Base-by-base conservation (phyloP, 139 green algal species). In the Micractinium sp. region DNA sequence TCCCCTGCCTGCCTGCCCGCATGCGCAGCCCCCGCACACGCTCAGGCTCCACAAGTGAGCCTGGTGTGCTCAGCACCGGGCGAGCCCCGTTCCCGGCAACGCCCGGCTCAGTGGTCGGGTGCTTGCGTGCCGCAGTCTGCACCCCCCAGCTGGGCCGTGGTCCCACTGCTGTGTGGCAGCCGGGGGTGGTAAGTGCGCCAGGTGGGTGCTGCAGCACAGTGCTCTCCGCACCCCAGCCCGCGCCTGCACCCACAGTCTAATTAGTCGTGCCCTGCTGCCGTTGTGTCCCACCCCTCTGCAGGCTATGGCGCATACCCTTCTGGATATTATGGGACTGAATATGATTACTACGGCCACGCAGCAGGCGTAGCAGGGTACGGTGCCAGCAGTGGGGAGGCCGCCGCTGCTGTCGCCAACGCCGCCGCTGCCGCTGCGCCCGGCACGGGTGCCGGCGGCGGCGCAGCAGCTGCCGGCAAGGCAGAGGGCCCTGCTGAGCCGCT, bases 311-410 rank as follows among this genome's bases (percentile, higher is more conserved):
- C 31, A 77, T 61, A 18, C 14, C 76, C 75, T 23, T 38, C 38
- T 77, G 60, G 47, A 1, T 86, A 77, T 25, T 86, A 66, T 53
- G 81, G 47, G 29, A 77, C 33, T 41, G 53, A 31, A 31, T 85
- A 85, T 35, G 80, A 85, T 85, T 85, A 85, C 47, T 85, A 85
- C 29, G 53, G 23, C 53, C n/a, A 53, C 29, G 27, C n/a, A 5
- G 53, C 80, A 39, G 80, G 39, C 80, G 15, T 27, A 12, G 80
- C 29, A 23, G 31, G 71, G 31, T 33, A 63, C 38, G 27, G 39
- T 2, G 78, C 38, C 19, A 41, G 18, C 73, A 79, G 25, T 2
- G 27, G 35, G 73, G 31, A 35, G 19, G 73, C 80, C 29, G 53
- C 80, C 14, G 80, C 53, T 31, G 29, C 39, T 71, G 53, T 0